Evolutionary conservation across 306 rosid species (phyloP).

Genomic region (Vicia sativa): DNA sequence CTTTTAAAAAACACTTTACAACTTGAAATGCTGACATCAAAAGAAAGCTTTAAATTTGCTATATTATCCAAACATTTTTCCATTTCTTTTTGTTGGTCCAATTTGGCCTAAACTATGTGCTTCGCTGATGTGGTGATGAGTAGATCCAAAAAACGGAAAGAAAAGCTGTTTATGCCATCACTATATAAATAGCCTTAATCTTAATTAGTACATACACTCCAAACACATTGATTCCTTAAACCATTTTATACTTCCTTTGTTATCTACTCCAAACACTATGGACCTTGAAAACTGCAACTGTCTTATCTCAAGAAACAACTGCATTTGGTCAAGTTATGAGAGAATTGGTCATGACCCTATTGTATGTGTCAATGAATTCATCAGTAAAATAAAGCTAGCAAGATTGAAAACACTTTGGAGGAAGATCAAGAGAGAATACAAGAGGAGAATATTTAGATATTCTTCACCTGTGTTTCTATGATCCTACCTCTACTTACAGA

Average conservation of each 20-base stretch:
- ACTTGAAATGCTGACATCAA: not conserved
- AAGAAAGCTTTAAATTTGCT: not conserved
- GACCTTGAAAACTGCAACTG: slow-evolving; percentile 41
- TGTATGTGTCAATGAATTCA: slow-evolving; percentile 35
- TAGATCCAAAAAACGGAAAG: not conserved
- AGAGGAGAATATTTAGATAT: slow-evolving; percentile 50
- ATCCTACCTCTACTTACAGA: slow-evolving; percentile 66
- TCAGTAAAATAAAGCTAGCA: slow-evolving; percentile 33
- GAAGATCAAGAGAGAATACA: slow-evolving; percentile 63
- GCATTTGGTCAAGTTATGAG: slow-evolving; percentile 31
- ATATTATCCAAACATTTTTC: not conserved
- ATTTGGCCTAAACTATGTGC: slow-evolving; percentile 13
- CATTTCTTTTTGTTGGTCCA: not conserved
- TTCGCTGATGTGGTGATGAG: slow-evolving; percentile 38
- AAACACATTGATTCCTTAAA: slow-evolving; percentile 38
- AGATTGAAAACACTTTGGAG: slow-evolving; percentile 67
- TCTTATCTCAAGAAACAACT: slow-evolving; percentile 31
- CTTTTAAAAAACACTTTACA: too few species aligned
- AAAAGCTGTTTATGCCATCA: not conserved
- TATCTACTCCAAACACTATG: slow-evolving; percentile 41
- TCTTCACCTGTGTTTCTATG: slow-evolving; percentile 36
- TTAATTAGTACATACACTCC: slow-evolving; percentile 13
- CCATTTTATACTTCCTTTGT: slow-evolving; percentile 16
- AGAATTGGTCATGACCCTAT: slow-evolving; percentile 45
- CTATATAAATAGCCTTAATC: slow-evolving; percentile 27